Conservation (phyloP, 1,139 yeast species). For the Yamadazyma diddensiae region DNA sequence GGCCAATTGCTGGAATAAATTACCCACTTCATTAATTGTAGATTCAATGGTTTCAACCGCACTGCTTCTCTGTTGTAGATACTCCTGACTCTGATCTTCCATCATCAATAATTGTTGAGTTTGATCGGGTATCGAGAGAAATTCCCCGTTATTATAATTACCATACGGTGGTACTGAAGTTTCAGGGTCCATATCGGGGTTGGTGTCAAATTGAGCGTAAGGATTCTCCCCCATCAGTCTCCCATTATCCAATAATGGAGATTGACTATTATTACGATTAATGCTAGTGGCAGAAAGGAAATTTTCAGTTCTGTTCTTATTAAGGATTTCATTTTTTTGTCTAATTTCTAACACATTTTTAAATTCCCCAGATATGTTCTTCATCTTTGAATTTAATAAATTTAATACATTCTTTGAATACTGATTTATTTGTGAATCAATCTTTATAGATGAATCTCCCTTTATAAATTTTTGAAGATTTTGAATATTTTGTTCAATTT, state of each 20-base stretch:
- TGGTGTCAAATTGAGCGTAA: slow-evolving; percentile 11
- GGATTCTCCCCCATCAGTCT: slow-evolving; percentile 39
- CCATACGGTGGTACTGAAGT: slow-evolving; percentile 21
- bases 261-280: slow-evolving; percentile 20
- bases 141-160: slow-evolving; percentile 33
- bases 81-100: slow-evolving; percentile 73
- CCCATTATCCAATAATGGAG: slow-evolving; percentile 20
- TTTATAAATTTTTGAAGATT: slow-evolving; percentile 56
- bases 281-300: slow-evolving; percentile 52
- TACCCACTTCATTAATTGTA: slow-evolving; percentile 95
- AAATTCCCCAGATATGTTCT: slow-evolving; percentile 89
- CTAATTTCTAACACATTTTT: slow-evolving; percentile 83
- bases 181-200: slow-evolving; percentile 35
- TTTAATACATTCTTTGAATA: slow-evolving; percentile 87
- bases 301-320: slow-evolving; percentile 81
- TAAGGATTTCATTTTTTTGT: slow-evolving; percentile 78
- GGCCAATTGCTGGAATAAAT: slow-evolving; percentile 89
- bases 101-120: slow-evolving; percentile 69
- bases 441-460: slow-evolving; percentile 44
- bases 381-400: slow-evolving; percentile 81
- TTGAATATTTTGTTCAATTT: slow-evolving; percentile 75
- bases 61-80: slow-evolving; percentile 76
- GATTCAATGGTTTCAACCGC: slow-evolving; percentile 97
- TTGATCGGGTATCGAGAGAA: slow-evolving; percentile 65
- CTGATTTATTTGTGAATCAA: slow-evolving; percentile 59